Conservation (phyloP, 2,329 filamentous ascomycete species). For the Gnomoniopsis sp. region DNA sequence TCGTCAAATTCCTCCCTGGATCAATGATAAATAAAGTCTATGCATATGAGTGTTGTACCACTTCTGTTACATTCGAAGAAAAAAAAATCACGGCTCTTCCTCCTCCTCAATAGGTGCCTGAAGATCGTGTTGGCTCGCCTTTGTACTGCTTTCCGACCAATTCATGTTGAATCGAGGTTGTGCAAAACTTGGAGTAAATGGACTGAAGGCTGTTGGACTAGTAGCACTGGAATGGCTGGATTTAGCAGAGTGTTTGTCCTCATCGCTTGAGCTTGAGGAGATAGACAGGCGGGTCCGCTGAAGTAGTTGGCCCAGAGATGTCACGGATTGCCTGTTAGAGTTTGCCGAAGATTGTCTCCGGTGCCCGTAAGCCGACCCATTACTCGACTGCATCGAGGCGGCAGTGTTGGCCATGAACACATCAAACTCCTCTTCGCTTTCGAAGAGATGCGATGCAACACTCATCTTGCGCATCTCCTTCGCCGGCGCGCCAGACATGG, state of each 20-base stretch:
- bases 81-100: background rate
- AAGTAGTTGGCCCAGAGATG: background rate
- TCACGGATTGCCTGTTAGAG: background rate
- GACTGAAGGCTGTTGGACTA: background rate
- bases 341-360: background rate
- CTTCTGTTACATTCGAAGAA: too few relatives aligned
- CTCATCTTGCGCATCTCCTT: conserved; percentile 8
- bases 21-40: too few relatives aligned
- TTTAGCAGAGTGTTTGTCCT: background rate
- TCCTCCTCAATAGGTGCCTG: conserved; percentile 3
- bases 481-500: conserved; percentile 3
- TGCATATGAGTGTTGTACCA: too few relatives aligned
- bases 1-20: too few relatives aligned
- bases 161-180: conserved; percentile 3
- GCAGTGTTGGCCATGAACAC: conserved; percentile 10
- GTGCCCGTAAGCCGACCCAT: background rate
- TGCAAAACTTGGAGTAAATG: background rate
- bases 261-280: background rate
- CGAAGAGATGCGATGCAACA: conserved; percentile 11
- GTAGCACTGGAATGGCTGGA: background rate
- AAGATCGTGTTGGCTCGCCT: background rate
- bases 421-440: conserved; percentile 14
- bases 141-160: background rate
- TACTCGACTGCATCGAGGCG: background rate
- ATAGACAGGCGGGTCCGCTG: conserved; percentile 6